A percentile compares a stretch with the other conserved stretches of the same genome.
phyloP scores from a whole-genome alignment of 306 rosid species.

The Lupinus albus region DNA sequence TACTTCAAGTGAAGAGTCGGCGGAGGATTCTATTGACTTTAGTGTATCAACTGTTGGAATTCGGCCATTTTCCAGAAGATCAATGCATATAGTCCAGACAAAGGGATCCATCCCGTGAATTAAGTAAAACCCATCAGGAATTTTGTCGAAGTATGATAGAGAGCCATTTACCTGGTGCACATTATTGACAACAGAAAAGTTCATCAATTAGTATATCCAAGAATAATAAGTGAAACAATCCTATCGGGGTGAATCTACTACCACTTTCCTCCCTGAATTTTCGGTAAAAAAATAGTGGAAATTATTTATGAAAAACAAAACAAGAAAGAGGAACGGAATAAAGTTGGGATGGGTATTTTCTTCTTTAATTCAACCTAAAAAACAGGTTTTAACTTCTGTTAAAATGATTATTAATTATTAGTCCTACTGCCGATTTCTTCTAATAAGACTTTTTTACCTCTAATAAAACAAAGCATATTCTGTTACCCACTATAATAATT shows the following conservation, averaged over 20 bases:
- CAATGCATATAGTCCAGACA: conserved; percentile 76
- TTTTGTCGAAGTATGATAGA: conserved; percentile 72
- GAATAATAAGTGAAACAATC: conserved; percentile 2
- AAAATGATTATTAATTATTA: background rate
- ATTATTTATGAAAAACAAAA: background rate
- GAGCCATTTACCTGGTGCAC: conserved; percentile 81
- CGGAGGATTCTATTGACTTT: conserved; percentile 56
- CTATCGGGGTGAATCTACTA: conserved; percentile 12
- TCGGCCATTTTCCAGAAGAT: conserved; percentile 71
- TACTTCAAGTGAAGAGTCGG: conserved; percentile 67
- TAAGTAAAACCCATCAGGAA: conserved; percentile 79
- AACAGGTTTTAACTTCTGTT: background rate
- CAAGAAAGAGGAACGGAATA: background rate
- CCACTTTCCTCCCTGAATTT: background rate
- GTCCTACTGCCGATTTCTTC: too few species aligned
- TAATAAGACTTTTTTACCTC: background rate
- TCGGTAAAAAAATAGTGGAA: background rate
- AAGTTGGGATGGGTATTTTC: background rate
- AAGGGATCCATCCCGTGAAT: conserved; percentile 78
- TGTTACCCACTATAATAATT: conserved; percentile 7
- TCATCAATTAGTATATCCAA: background rate
- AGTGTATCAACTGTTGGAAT: conserved; percentile 73
- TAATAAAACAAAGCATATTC: conserved; percentile 1
- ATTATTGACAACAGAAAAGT: conserved; percentile 37
- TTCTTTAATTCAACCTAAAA: conserved; percentile 22